These are phyloP conservation scores for Sugiyamaella lignohabitans DNA, from an alignment of 805 yeast species.

Conservation along the genomic window DNA sequence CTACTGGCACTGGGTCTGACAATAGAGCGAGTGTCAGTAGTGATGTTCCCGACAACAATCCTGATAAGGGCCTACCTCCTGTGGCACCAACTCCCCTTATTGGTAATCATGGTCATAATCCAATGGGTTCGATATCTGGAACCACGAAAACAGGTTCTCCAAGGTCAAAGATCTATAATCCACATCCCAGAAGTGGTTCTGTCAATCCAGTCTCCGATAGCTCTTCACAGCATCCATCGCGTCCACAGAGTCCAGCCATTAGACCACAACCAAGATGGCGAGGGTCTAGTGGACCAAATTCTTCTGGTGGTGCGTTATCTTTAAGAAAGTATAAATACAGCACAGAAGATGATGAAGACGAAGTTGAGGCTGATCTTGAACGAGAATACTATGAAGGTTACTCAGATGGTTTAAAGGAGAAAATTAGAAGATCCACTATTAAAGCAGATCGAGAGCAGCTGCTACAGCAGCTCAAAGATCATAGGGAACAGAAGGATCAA, in stretches of 20 bases:
- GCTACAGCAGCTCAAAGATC: background rate
- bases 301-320: constrained; percentile 1
- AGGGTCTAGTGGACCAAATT: constrained; percentile 1
- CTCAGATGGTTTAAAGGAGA: constrained; percentile 58
- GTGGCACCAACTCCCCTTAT: no score
- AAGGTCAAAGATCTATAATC: no score
- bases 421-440: constrained; percentile 16
- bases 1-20: no score
- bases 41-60: no score
- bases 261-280: constrained; percentile 10
- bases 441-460: constrained; percentile 1
- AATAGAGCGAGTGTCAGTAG: no score
- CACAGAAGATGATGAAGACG: constrained; percentile 78
- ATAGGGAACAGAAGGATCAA: no score
- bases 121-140: no score
- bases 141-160: no score
- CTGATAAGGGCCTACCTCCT: no score
- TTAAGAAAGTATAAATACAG: constrained; percentile 44
- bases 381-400: constrained; percentile 65
- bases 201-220: no score
- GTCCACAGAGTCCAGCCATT: background rate
- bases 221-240: background rate
- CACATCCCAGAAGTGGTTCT: no score
- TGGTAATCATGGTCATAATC: no score
- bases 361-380: constrained; percentile 53